Evolutionary conservation across 306 rosid species (phyloP).

Genomic region (Begonia peltatifolia): DNA sequence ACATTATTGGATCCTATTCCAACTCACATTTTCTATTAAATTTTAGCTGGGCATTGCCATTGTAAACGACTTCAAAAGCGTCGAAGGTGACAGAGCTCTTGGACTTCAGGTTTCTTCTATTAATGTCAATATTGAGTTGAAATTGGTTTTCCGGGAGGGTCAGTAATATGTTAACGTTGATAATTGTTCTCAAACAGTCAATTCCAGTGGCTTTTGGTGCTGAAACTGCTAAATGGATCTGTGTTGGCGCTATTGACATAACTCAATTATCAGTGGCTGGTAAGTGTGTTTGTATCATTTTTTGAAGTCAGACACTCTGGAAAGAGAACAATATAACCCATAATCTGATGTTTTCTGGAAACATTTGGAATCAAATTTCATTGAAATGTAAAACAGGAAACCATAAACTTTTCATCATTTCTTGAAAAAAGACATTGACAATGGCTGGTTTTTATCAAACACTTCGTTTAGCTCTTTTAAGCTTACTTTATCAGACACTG

Average conservation of each 20-base stretch:
- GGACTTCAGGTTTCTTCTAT: constrained; percentile 72
- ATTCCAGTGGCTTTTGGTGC: constrained; percentile 96
- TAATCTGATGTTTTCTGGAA: too few relatives aligned
- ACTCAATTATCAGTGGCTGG: constrained; percentile 85
- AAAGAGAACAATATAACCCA: too few relatives aligned
- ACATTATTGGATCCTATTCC: constrained; percentile 3
- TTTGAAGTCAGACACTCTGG: background rate
- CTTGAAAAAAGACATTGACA: too few relatives aligned
- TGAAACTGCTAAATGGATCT: constrained; percentile 97
- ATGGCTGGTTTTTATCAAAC: too few relatives aligned
- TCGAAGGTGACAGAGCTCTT: constrained; percentile 93
- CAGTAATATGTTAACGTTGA: background rate
- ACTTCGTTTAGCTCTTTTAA: too few relatives aligned
- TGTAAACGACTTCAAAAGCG: constrained; percentile 94
- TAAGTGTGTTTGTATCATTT: constrained; percentile 9
- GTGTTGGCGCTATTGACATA: constrained; percentile 93
- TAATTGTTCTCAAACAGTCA: constrained; percentile 40
- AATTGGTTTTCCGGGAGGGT: too few relatives aligned
- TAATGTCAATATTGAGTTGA: background rate
- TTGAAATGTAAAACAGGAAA: too few relatives aligned
- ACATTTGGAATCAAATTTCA: too few relatives aligned
- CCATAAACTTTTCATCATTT: too few relatives aligned
- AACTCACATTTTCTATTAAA: constrained; percentile 6
- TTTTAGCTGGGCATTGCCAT: constrained; percentile 90
- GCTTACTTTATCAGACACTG: too few relatives aligned